Base-by-base conservation (phyloP, 805 yeast genomes). In the Candida palmyrensis region DNA sequence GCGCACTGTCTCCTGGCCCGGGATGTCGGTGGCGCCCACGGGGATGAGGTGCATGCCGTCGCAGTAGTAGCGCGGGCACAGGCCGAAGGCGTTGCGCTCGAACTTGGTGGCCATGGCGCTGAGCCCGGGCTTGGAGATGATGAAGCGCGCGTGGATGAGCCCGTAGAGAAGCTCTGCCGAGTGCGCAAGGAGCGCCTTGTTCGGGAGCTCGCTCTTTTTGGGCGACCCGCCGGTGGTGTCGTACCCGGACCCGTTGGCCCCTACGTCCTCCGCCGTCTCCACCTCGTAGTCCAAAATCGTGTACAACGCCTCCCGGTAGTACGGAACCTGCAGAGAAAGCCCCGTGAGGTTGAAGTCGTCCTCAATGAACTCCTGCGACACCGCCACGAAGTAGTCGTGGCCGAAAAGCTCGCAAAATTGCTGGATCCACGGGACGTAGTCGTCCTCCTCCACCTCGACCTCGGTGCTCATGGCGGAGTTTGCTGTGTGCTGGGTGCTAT, bases 291-390 rank as follows among this genome's bases (percentile, higher is more conserved):
- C 98, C 42, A 90, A 66, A 39, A 92, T 86, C 46, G 90, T 73
- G 59, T 90, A 96, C 41, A 90, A 63, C 2, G 97, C 96, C 51
- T 88, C 95, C 49, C 90, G 68, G 57, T 89, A 92, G 53, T 80
- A 85, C 3, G 97, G 95, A 7, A 92, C 96, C 38, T 84, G 77
- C 43, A 80, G 73, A 20, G 82, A 71, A 33, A 92, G 69, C 1
- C 97, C 97, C 1, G 97, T 89, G 49, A 92, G 70, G 54, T 92
- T 92, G 70, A 92, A 92, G 45, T 92, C 97, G 58, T 92, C 98
- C 48, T 89, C 97, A 40, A 92, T 86, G 57, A 88, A 92, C 31
- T 87, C 96, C 30, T 84, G 87, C 1, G 88, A 73, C 5, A 92
- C 96, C 46, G 89, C 94, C 27, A 89, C 95, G 57, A 88, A 88